Evolutionary conservation across 164 flowering plant genomes (phyloP).

Genomic region (Magnolia changhungtana): DNA sequence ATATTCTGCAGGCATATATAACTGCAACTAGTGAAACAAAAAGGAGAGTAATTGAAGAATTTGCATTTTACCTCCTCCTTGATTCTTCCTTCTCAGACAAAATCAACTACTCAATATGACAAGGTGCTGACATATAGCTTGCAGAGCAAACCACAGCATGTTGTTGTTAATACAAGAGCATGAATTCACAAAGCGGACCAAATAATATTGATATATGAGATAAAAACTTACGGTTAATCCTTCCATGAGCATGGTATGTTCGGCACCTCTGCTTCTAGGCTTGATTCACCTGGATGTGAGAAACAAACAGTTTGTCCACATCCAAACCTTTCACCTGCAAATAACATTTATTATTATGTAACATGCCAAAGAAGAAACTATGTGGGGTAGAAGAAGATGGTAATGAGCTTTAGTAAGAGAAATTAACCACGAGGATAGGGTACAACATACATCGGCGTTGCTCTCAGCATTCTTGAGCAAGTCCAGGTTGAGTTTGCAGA

Average conservation of each 20-base stretch:
- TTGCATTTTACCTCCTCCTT: slow-evolving; percentile 64
- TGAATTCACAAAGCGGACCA: background rate
- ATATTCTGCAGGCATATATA: too few species aligned
- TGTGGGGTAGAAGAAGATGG: background rate
- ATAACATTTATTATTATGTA: background rate
- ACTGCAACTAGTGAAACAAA: background rate
- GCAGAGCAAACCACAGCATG: background rate
- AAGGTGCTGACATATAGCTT: slow-evolving; percentile 96
- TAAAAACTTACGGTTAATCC: slow-evolving; percentile 68
- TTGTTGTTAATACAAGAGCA: background rate
- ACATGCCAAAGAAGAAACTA: background rate
- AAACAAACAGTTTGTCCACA: slow-evolving; percentile 66
- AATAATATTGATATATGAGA: too few species aligned
- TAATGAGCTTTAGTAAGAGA: background rate
- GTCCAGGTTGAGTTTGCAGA: slow-evolving; percentile 81
- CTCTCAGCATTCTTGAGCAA: slow-evolving; percentile 96
- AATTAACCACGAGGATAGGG: background rate
- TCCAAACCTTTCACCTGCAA: slow-evolving; percentile 80
- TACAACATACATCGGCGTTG: slow-evolving; percentile 73
- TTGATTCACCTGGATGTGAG: slow-evolving; percentile 87
- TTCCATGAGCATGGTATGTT: slow-evolving; percentile 88
- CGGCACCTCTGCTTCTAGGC: slow-evolving; percentile 87
- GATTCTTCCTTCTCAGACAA: slow-evolving; percentile 87
- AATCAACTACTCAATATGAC: slow-evolving; percentile 85
- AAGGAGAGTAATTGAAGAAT: background rate